Evolutionary conservation across 495 filamentous ascomycete species (phyloP).

Genomic region (Aspergillus diversus): DNA sequence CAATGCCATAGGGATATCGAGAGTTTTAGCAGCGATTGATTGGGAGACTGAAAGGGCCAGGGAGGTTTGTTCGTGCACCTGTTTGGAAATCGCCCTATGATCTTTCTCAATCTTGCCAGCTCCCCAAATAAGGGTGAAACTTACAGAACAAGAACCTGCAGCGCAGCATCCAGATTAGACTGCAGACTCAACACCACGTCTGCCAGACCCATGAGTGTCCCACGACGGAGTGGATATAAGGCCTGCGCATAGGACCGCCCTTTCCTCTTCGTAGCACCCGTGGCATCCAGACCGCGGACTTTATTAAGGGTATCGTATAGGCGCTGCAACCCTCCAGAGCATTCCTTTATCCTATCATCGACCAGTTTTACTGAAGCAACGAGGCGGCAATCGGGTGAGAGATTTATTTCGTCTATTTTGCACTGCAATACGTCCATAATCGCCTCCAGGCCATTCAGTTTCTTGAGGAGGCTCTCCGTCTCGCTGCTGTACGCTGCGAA

Average conservation of each 20-base stretch:
- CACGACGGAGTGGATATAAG: conserved; percentile 1
- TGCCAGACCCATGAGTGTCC: background rate
- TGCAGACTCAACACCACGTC: conserved; percentile 1
- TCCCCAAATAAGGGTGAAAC: background rate
- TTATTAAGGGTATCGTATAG: background rate
- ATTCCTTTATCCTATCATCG: background rate
- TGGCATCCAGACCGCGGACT: background rate
- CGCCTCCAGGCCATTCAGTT: background rate
- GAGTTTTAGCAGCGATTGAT: background rate
- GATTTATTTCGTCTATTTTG: background rate
- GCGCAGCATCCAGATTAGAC: background rate
- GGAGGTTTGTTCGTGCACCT: background rate
- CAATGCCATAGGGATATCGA: background rate
- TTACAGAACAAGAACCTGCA: conserved; percentile 1
- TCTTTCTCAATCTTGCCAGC: background rate
- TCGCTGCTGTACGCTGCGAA: conserved; percentile 1
- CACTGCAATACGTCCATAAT: background rate
- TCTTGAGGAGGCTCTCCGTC: background rate
- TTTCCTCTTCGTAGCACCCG: background rate
- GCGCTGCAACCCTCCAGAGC: background rate
- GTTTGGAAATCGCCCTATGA: background rate
- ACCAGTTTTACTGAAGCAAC: background rate
- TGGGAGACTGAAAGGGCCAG: background rate
- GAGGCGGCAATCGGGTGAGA: background rate
- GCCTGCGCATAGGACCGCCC: background rate